phyloP scores from a whole-genome alignment of 2,329 filamentous ascomycete species.

The Claviceps sp. region DNA sequence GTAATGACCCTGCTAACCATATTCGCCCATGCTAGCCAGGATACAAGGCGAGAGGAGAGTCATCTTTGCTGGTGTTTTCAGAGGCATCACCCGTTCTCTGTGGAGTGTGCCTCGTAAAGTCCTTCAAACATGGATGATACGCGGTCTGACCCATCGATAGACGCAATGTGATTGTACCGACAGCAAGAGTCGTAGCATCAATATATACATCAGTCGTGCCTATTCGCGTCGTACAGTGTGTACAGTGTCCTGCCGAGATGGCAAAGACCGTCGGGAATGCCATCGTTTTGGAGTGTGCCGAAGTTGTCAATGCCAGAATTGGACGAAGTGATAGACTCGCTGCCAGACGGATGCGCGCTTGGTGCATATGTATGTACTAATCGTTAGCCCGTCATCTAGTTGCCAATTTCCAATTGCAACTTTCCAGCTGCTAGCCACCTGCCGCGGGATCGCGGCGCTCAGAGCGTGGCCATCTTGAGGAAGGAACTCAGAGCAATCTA shows the following conservation, averaged over 20 bases:
- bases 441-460: neutral
- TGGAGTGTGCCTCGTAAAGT: constrained; percentile 16
- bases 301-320: neutral
- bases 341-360: neutral
- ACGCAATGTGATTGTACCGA: neutral
- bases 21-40: constrained; percentile 39
- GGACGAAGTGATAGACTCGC: neutral
- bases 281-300: neutral
- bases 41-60: constrained; percentile 59
- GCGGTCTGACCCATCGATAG: no score
- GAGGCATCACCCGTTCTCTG: constrained; percentile 11
- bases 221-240: neutral
- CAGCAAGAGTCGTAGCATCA: neutral
- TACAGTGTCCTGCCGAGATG: neutral
- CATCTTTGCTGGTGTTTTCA: constrained; percentile 16
- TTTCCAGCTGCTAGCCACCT: neutral
- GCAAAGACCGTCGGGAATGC: neutral
- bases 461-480: neutral
- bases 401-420: neutral
- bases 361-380: neutral
- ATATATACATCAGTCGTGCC: neutral
- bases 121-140: constrained; percentile 11
- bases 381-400: neutral
- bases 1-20: constrained; percentile 52
- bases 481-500: neutral